Evolutionary conservation across 345 rosid species (phyloP), one percentile per base, ranked within the genome.

Genomic region (Aquilaria malaccensis): DNA sequence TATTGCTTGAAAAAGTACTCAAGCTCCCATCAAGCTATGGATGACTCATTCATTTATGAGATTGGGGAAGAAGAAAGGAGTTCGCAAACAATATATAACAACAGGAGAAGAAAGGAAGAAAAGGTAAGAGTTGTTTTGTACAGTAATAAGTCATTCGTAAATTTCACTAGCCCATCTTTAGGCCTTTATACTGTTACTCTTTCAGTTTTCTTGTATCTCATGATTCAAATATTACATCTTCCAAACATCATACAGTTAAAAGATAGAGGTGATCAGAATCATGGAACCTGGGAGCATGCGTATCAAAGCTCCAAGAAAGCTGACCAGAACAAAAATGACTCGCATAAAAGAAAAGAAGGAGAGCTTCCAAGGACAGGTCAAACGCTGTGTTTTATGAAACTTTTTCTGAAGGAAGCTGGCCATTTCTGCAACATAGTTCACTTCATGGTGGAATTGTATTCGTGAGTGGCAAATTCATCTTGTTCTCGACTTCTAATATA

Each of bases 281-380:
- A 33, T 75, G 95, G 82, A 46, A 88, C 96, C 41, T 94, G 99
- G 99, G 99, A 94, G 55, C 95, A 94, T 14, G 96, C 86, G 58
- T 94, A 88, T 72, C 80, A 81, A 73, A 82, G 74, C 62, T 91
- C 93, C 65, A 94, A 88, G 77, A 90, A 78, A 75, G 86, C 85
- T 65, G 97, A 83, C 70, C 80, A 88, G 53, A 52, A 76, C 50
- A 90, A 67, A 83, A 91, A 83, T 74, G 97, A 90, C 66, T 79
- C 90, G 66, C 96, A 77, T 74, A 97, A 90, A 78, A 81, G 93
- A 79, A 95, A 91, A 52, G 99, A 94, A 68, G 77, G 91, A 52
- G 99, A 90, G 79, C 96, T 94, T 32, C 80, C 79, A 80, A 80
- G 99, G 76, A 91, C 93, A 45, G 97, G 93, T 66, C 99, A 90